A percentile compares a stretch with the other conserved stretches of the same genome.
These are phyloP conservation scores for Aspergillus quadricinctus DNA, from an alignment of 2,329 filamentous ascomycete species.

Conservation along the genomic window DNA sequence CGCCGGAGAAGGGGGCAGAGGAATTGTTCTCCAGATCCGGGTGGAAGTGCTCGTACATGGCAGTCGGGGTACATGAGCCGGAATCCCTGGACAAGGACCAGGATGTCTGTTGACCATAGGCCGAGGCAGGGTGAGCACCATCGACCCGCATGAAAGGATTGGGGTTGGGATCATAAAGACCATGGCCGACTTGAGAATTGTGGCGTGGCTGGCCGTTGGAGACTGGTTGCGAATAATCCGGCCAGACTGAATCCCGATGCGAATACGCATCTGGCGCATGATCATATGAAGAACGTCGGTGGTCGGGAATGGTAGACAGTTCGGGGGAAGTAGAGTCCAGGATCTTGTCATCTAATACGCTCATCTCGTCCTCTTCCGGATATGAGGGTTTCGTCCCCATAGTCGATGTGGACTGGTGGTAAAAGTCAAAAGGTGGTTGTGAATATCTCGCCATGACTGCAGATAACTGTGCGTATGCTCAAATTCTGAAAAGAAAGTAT, in stretches of 20 bases:
- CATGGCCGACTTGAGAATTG: conserved; percentile 40
- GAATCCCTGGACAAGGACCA: conserved; percentile 66
- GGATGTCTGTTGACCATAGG: conserved; percentile 45
- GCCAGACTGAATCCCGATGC: conserved; percentile 49
- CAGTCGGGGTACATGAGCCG: conserved; percentile 69
- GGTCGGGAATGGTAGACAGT: conserved; percentile 45
- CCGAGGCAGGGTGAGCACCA: conserved; percentile 39
- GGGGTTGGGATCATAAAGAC: conserved; percentile 48
- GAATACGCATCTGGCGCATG: conserved; percentile 50
- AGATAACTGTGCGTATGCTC: conserved; percentile 22
- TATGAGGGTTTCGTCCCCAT: conserved; percentile 40
- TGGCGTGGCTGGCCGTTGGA: conserved; percentile 40
- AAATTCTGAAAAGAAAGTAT: conserved; percentile 4
- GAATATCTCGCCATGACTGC: conserved; percentile 42
- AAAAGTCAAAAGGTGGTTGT: conserved; percentile 41
- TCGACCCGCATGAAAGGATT: conserved; percentile 63
- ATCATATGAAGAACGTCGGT: conserved; percentile 43
- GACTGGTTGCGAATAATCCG: conserved; percentile 42
- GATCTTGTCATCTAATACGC: conserved; percentile 47
- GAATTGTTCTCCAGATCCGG: conserved; percentile 47
- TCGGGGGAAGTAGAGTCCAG: conserved; percentile 48
- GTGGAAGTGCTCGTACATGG: conserved; percentile 62
- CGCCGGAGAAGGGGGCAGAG: conserved; percentile 40
- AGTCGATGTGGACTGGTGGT: conserved; percentile 40
- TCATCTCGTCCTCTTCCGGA: conserved; percentile 51